Conservation (phyloP, 345 rosid genomes). For the Dipteronia sinensis region DNA sequence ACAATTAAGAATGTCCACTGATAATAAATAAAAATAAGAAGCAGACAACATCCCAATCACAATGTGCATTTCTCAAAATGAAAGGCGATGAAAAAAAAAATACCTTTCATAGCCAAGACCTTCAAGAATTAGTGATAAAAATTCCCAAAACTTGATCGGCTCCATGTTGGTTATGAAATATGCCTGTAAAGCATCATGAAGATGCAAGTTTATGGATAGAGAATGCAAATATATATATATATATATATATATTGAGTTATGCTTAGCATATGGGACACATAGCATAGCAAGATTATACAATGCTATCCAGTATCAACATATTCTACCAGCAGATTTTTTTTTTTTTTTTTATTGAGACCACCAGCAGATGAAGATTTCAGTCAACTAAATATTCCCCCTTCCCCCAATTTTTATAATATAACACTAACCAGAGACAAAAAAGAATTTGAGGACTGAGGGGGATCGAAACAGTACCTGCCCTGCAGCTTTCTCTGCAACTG, state of each 20-base stretch:
- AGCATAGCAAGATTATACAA: background rate
- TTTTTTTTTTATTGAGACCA: background rate
- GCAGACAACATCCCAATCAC: background rate
- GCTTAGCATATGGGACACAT: conserved; percentile 7
- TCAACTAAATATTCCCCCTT: background rate
- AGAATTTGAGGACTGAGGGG: conserved; percentile 16
- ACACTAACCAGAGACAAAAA: background rate
- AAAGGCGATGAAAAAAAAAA: conserved; percentile 13
- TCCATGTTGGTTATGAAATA: conserved; percentile 94
- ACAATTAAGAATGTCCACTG: background rate
- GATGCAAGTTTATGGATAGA: conserved; percentile 4
- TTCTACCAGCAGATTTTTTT: background rate
- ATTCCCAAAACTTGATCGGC: conserved; percentile 92
- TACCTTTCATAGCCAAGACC: conserved; percentile 97
- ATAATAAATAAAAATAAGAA: background rate
- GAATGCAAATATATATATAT: background rate
- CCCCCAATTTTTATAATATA: background rate
- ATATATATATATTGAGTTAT: background rate
- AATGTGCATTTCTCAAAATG: conserved; percentile 3
- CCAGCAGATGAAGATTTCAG: background rate
- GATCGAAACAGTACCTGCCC: conserved; percentile 67
- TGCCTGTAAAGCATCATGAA: conserved; percentile 52
- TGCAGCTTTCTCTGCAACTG: conserved; percentile 72
- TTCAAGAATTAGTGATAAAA: conserved; percentile 63
- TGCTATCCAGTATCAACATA: background rate